phyloP scores from a whole-genome alignment of 352 stramenopile species.

The Pythium biforme region DNA sequence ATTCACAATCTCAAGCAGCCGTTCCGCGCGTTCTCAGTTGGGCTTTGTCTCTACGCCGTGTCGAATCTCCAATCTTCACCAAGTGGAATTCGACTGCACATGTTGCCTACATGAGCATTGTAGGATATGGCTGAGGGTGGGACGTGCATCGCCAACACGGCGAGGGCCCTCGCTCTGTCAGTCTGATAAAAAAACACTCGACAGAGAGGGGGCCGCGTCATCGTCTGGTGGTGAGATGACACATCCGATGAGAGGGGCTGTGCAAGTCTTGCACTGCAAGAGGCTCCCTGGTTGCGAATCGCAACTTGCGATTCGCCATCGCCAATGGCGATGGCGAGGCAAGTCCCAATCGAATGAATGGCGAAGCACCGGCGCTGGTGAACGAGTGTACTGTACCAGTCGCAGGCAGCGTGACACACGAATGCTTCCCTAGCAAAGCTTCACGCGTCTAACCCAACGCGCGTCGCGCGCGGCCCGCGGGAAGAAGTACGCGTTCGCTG shows the following conservation, averaged over 20 bases:
- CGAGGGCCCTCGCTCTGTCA: background rate
- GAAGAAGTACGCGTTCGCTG: conserved; percentile 2
- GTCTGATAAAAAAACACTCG: background rate
- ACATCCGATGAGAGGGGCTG: too few species aligned
- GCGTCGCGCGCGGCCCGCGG: background rate
- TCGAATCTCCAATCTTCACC: conserved; percentile 7
- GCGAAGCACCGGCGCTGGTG: too few species aligned
- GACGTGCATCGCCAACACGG: conserved; percentile 7
- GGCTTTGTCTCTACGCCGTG: background rate
- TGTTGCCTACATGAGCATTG: too few species aligned
- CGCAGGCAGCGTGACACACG: background rate
- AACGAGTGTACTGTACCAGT: background rate
- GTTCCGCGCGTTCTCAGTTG: background rate
- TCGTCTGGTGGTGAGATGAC: background rate
- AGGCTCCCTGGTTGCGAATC: too few species aligned
- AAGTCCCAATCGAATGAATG: background rate
- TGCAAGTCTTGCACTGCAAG: too few species aligned
- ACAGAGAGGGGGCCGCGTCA: too few species aligned
- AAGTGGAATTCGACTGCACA: too few species aligned
- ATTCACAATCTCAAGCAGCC: background rate
- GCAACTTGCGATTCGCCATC: too few species aligned
- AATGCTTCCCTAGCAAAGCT: background rate
- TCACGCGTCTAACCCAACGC: background rate
- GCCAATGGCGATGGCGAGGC: background rate
- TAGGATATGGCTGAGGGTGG: conserved; percentile 4